These are phyloP conservation scores for Ensete ventricosum DNA, from an alignment of 176 grass and related monocot species.

Conservation along the genomic window DNA sequence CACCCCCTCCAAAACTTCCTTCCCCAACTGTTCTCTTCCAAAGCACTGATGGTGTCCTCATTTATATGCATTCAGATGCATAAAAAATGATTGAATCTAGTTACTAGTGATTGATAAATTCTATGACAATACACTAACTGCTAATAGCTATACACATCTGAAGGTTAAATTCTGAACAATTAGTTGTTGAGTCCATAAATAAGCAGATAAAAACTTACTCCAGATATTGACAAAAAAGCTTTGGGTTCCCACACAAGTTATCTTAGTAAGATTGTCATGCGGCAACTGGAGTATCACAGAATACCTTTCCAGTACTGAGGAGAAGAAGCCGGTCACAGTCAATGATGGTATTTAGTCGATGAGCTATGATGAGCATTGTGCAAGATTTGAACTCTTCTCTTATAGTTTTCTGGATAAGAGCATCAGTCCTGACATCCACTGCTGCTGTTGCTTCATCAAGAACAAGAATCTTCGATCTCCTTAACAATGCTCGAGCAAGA, in stretches of 20 bases:
- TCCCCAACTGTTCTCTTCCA: too few species aligned
- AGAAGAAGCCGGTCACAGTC: constrained; percentile 90
- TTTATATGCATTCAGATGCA: too few species aligned
- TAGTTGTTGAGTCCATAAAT: too few species aligned
- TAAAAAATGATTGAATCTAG: too few species aligned
- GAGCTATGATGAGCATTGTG: constrained; percentile 97
- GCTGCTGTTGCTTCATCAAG: constrained; percentile 97
- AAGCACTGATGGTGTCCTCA: too few species aligned
- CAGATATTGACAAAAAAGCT: background rate
- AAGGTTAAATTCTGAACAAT: too few species aligned
- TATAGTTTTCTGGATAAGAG: constrained; percentile 98
- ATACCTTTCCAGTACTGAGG: constrained; percentile 76
- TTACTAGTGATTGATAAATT: too few species aligned
- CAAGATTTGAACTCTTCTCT: constrained; percentile 98
- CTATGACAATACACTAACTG: too few species aligned
- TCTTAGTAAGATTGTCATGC: background rate
- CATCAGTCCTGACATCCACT: constrained; percentile 95
- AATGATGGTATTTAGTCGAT: constrained; percentile 90
- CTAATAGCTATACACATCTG: too few species aligned
- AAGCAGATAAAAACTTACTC: too few species aligned
- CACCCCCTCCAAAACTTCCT: too few species aligned
- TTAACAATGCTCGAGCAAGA: constrained; percentile 82
- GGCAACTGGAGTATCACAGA: background rate
- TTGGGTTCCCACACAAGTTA: background rate
- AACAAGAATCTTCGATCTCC: constrained; percentile 94